Base-by-base conservation (phyloP, 2,329 filamentous ascomycete genomes). In the Alternaria sp. region DNA sequence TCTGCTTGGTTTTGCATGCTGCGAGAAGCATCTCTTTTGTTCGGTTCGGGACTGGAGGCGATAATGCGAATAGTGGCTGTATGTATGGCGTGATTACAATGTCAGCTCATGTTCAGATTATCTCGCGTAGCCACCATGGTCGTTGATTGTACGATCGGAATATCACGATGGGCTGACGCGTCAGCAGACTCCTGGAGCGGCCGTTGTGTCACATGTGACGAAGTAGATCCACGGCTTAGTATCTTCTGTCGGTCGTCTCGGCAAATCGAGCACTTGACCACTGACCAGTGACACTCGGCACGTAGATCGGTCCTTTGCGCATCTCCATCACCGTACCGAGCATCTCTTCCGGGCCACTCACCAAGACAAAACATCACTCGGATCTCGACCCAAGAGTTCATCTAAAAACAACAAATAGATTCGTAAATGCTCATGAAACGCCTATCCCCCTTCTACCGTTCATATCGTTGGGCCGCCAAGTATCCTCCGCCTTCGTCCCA, bases 401-500 rank as follows among this genome's bases (percentile, higher is more conserved):
- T 58, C 17, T 11, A 10, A 52, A 6, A 21, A 26, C 12, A 58
- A 52, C 23, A 36, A 43, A 17, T 61, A 21, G 32, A 60, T 52
- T 61, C 50, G 25, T 17, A 15, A 52, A 56, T 61, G 25, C 25
- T 69, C 52, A 74, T 47, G 66, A 70, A 62, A 77, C 73, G 40
- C 70, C 74, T 54, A 77, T 69, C 11, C 44, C 64, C 30, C 67
- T 51, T 46, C 66, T 69, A 6, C 71, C 69, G 54, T 70, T 72
- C 40, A 70, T 70, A 1, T 71, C 70, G 54, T 72, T 69, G 6
- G 74, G 68, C 49, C 74, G 71, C 94, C 93, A 97, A 3, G 92
- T 97, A 55, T 93, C 91, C 77, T 97, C 92, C 78, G 95, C 91
- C 75, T 89, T 93, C 2, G 93, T 97, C 8, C 93, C 92, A 0